phyloP scores from a whole-genome alignment of 1,284 basidiomycete species.

The Irpex sp. region DNA sequence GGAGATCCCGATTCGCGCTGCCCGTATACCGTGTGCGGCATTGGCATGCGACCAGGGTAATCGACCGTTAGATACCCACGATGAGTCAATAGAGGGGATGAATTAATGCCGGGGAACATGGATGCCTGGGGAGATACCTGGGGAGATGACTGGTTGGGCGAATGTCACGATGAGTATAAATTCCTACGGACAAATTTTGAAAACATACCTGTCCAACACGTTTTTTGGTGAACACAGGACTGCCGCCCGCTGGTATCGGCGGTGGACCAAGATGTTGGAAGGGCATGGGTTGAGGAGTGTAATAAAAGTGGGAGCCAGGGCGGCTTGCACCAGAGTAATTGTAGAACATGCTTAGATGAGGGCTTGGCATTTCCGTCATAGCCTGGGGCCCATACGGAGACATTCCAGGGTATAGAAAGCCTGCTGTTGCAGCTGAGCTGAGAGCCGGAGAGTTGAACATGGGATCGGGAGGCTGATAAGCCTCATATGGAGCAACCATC shows the following conservation, averaged over 20 bases:
- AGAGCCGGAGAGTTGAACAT: constrained; percentile 45
- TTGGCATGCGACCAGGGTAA: constrained; percentile 36
- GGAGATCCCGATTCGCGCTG: constrained; percentile 1
- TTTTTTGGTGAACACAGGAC: constrained; percentile 47
- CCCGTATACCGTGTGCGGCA: constrained; percentile 38
- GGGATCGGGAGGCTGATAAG: constrained; percentile 45
- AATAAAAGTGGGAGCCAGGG: constrained; percentile 58
- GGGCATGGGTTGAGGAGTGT: constrained; percentile 55
- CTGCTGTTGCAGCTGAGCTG: constrained; percentile 35
- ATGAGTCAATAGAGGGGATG: constrained; percentile 35
- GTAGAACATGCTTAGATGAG: constrained; percentile 55
- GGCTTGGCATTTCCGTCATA: constrained; percentile 40
- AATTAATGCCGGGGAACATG: constrained; percentile 38
- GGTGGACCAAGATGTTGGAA: constrained; percentile 48
- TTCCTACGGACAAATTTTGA: background rate
- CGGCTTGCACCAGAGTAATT: constrained; percentile 51
- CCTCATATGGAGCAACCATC: constrained; percentile 37
- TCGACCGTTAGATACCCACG: constrained; percentile 44
- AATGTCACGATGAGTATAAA: constrained; percentile 4
- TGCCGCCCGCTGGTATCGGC: constrained; percentile 47
- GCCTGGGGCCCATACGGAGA: constrained; percentile 43
- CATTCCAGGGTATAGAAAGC: constrained; percentile 43
- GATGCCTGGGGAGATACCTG: constrained; percentile 41
- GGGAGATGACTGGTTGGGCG: constrained; percentile 39
- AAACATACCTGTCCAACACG: constrained; percentile 53